A percentile compares a stretch with the other conserved stretches of the same genome.
Conservation (phyloP, 257 asterid species). For the Solanum lignicaule region DNA sequence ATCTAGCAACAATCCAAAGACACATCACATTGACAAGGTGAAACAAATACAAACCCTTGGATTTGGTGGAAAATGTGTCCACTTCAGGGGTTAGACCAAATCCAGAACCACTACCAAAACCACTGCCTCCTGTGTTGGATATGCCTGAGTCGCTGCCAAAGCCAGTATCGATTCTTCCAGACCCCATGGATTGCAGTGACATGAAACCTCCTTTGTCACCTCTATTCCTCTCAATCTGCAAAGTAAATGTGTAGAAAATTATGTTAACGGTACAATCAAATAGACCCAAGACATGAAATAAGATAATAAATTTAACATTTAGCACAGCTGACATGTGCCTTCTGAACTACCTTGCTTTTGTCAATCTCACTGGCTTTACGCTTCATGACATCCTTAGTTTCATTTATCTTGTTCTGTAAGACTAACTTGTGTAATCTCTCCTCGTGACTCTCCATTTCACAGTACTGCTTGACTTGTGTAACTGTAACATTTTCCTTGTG, state of each 20-base stretch:
- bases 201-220: conserved; percentile 62
- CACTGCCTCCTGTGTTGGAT: conserved; percentile 34
- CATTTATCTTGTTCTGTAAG: conserved; percentile 78
- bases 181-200: conserved; percentile 68
- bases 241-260: conserved; percentile 7
- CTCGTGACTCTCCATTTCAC: conserved; percentile 98
- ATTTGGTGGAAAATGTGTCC: conserved; percentile 53
- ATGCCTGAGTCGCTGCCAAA: conserved; percentile 61
- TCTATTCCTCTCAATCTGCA: conserved; percentile 68
- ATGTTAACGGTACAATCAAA: background rate
- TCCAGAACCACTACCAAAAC: conserved; percentile 55
- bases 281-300: background rate
- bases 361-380: conserved; percentile 92
- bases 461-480: conserved; percentile 90
- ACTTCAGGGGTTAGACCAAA: conserved; percentile 55
- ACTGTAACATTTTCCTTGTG: conserved; percentile 93
- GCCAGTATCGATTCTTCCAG: conserved; percentile 62
- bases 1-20: background rate
- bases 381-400: conserved; percentile 81
- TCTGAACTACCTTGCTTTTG: conserved; percentile 68
- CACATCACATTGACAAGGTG: background rate
- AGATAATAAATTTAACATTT: background rate
- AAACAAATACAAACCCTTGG: conserved; percentile 48
- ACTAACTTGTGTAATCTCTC: conserved; percentile 84
- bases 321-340: background rate